A percentile compares a stretch with the other conserved stretches of the same genome.
phyloP scores from a whole-genome alignment of 495 filamentous ascomycete genomes.

The Aspergillus mulundensis region DNA sequence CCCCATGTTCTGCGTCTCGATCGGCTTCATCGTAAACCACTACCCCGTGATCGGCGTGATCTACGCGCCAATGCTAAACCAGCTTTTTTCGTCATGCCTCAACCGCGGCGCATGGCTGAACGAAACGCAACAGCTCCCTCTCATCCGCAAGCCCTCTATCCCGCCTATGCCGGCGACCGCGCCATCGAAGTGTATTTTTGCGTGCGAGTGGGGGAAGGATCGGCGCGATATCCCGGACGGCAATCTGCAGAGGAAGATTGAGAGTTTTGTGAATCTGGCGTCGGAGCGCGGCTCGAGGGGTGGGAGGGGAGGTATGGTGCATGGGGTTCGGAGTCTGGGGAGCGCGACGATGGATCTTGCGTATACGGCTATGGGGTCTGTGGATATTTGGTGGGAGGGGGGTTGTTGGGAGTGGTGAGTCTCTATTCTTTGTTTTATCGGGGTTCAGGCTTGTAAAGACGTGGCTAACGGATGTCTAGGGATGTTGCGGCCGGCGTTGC shows the following conservation, averaged over 20 bases:
- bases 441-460: no score
- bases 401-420: conserved; percentile 56
- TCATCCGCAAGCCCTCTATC: conserved; percentile 50
- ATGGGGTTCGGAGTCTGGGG: conserved; percentile 57
- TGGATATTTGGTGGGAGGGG: conserved; percentile 58
- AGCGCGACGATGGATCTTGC: conserved; percentile 55
- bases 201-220: conserved; percentile 72
- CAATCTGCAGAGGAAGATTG: conserved; percentile 62
- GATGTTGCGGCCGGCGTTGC: conserved; percentile 54
- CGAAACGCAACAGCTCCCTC: conserved; percentile 53
- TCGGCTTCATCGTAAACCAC: conserved; percentile 55
- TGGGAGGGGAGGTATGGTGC: conserved; percentile 63
- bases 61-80: conserved; percentile 59
- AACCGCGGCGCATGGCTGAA: conserved; percentile 65
- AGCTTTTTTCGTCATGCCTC: conserved; percentile 58
- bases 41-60: conserved; percentile 61
- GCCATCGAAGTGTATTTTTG: conserved; percentile 62
- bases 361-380: conserved; percentile 53
- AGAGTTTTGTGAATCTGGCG: conserved; percentile 69
- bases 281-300: conserved; percentile 52
- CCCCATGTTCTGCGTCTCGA: conserved; percentile 70
- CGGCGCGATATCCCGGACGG: conserved; percentile 56
- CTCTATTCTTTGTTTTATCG: conserved; percentile 2
- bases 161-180: conserved; percentile 59
- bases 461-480: conserved; percentile 23